Evolutionary conservation across 1,284 basidiomycete species (phyloP).

Genomic region (Ustilago hordei): DNA sequence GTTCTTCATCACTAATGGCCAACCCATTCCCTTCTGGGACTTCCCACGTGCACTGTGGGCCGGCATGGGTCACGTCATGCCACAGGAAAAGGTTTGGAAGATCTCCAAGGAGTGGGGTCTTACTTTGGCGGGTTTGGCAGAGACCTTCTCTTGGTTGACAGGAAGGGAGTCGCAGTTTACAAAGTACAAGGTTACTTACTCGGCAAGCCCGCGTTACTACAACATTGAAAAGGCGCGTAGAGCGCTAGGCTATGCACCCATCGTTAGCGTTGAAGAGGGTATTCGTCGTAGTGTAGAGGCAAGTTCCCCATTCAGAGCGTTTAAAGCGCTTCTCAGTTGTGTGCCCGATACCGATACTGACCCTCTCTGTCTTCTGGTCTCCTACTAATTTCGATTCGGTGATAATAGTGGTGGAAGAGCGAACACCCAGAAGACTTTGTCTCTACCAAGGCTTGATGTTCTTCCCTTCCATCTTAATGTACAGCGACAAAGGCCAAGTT

Average conservation of each 20-base stretch:
- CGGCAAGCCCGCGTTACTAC: conserved; percentile 79
- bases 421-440: conserved; percentile 49
- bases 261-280: conserved; percentile 89
- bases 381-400: not conserved
- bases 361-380: not conserved
- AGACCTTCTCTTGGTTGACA: conserved; percentile 80
- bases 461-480: not conserved
- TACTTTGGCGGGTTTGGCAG: conserved; percentile 71
- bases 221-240: conserved; percentile 95
- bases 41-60: conserved; percentile 88
- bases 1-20: conserved; percentile 98
- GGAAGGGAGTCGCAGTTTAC: conserved; percentile 91
- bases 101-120: conserved; percentile 58
- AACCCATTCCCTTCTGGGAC: conserved; percentile 97
- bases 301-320: conserved; percentile 1
- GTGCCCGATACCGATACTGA: not conserved
- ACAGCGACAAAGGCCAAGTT: too few relatives aligned
- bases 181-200: conserved; percentile 83
- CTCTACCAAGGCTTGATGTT: conserved; percentile 27
- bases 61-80: conserved; percentile 64
- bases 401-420: conserved; percentile 50
- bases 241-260: conserved; percentile 90
- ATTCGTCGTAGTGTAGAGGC: conserved; percentile 78
- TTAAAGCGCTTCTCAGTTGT: not conserved
- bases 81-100: conserved; percentile 51